phyloP scores from a whole-genome alignment of 371 early-diverging fungal species.

The Mortierella polycephala region DNA sequence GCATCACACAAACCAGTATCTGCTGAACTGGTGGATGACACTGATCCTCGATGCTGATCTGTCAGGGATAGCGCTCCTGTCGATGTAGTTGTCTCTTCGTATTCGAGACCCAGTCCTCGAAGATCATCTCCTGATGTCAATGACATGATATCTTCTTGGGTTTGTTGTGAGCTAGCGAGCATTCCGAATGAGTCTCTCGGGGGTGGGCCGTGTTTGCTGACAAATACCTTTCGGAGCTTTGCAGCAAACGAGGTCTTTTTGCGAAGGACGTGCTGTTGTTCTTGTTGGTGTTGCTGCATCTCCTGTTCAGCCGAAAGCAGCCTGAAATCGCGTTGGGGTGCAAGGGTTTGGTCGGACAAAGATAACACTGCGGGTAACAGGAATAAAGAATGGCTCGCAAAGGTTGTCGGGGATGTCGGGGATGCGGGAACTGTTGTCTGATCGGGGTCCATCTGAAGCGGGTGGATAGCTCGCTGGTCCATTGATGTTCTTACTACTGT shows the following conservation, averaged over 20 bases:
- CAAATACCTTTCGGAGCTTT: constrained; percentile 44
- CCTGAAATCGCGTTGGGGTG: too few relatives aligned
- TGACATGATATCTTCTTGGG: constrained; percentile 20
- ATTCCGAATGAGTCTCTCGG: not conserved
- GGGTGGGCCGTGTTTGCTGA: constrained; percentile 12
- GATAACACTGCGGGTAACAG: too few relatives aligned
- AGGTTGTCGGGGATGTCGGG: too few relatives aligned
- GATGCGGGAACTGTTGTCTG: not conserved
- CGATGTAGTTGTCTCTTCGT: too few relatives aligned
- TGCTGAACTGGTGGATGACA: constrained; percentile 33
- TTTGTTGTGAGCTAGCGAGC: constrained; percentile 3
- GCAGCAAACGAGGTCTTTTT: constrained; percentile 50
- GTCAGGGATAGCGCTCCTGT: not conserved
- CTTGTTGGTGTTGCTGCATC: constrained; percentile 2
- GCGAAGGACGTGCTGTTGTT: constrained; percentile 17
- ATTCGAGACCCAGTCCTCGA: too few relatives aligned
- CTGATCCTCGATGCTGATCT: constrained; percentile 42
- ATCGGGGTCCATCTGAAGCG: constrained; percentile 32
- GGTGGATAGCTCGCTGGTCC: constrained; percentile 42
- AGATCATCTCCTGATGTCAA: constrained; percentile 5
- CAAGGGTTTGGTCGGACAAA: too few relatives aligned
- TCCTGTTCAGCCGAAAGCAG: not conserved
- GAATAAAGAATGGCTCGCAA: too few relatives aligned
- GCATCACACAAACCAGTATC: constrained; percentile 17
- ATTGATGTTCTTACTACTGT: constrained; percentile 13